A percentile compares a stretch with the other conserved stretches of the same genome.
These are phyloP conservation scores for Globisporangium ultimum DNA, from an alignment of 352 stramenopile genomes.

Conservation along the genomic window DNA sequence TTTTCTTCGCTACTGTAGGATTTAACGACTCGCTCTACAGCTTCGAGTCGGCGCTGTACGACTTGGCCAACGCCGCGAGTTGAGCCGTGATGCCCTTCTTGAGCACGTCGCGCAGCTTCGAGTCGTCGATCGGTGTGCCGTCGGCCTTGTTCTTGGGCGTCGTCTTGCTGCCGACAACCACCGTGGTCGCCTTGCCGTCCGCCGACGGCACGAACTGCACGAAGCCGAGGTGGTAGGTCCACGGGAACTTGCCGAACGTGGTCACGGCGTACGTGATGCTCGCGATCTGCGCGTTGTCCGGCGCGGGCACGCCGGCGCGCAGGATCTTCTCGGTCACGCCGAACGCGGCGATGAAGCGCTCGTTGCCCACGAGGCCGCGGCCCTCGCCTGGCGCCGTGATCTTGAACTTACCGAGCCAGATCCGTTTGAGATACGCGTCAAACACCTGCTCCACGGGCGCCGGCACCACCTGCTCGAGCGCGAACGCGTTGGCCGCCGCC, in stretches of 20 bases:
- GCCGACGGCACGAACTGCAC: background rate
- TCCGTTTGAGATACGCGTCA: background rate
- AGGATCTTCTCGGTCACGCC: background rate
- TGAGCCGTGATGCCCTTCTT: background rate
- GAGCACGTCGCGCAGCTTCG: background rate
- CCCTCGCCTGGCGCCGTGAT: background rate
- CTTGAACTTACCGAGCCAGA: background rate
- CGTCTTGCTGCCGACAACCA: background rate
- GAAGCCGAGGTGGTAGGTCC: background rate
- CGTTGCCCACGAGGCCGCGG: background rate
- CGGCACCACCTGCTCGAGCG: background rate
- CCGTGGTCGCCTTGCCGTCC: background rate
- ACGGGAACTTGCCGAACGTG: background rate
- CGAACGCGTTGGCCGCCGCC: background rate
- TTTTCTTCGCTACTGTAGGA: too few relatives aligned
- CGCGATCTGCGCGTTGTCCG: background rate
- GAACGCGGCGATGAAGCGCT: background rate
- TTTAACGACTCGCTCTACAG: background rate
- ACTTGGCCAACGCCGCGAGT: background rate
- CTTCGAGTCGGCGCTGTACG: background rate
- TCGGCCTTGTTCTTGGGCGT: background rate
- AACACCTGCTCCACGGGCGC: background rate
- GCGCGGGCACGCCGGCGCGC: background rate
- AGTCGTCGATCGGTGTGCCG: background rate
- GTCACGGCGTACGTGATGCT: background rate